Base-by-base conservation (phyloP, 257 asterid genomes). In the Solanum neorickii region DNA sequence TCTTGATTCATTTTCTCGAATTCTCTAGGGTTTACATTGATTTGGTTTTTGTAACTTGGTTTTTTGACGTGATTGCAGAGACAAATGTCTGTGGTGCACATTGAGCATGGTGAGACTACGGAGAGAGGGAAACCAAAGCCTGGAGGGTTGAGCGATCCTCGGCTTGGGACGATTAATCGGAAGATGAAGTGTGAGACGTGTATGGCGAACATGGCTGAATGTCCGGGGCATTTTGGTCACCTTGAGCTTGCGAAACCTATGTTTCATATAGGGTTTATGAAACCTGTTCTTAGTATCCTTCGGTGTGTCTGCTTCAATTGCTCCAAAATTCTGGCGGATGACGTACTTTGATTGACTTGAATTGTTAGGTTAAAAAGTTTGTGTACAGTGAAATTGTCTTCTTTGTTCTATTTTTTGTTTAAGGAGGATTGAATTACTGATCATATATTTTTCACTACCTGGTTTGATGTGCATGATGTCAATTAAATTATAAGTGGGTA, bases 221-320 rank as follows among this genome's bases (percentile, higher is more conserved):
- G 99, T 75, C 98, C 99, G 7, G 99, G 99, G 42, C 99, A 97
- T 86, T 97, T 97, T 33, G 99, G 99, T 12, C 99, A 97, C 87
- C 98, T 97, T 13, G 99, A 97, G 95, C 97, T 97, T 2, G 99
- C 99, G 0, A 97, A 97, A 56, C 99, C 99, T 25, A 97, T 97
- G 99, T 97, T 91, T 91, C 99, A 97, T 85, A 94, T 97, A 65
- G 99, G 99, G 6, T 97, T 97, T 88, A 92, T 97, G 91, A 96
- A 97, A 92, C 93, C 96, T 3, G 99, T 97, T 75, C 97, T 97
- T 87, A 92, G 96, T 70, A 93, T 97, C 59, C 93, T 96, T 85
- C 98, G 99, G 4, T 91, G 95, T 29, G 99, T 97, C 87, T 96
- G 99, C 95, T 97, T 97, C 92, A 97, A 96, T 83, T 96, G 99